Percentiles rank a stretch among this genome's conserved stretches.
Conservation (phyloP, 2,329 filamentous ascomycete species). For the Byssochlamys sp. region DNA sequence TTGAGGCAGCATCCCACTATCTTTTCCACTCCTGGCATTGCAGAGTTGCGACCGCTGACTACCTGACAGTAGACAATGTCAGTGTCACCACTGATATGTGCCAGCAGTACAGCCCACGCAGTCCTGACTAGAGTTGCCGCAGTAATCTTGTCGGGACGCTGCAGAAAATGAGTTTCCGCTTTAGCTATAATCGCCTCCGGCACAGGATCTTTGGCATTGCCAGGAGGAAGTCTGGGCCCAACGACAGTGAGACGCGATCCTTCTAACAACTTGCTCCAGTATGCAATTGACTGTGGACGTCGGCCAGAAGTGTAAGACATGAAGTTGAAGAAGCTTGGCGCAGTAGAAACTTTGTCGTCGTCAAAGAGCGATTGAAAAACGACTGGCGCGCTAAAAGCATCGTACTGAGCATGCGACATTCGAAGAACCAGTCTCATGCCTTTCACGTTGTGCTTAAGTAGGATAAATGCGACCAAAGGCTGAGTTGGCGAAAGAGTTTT, state of each 20-base stretch:
- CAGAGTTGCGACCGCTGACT: constrained; percentile 40
- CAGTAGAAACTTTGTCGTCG: background rate
- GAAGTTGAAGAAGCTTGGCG: background rate
- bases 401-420: background rate
- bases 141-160: constrained; percentile 9
- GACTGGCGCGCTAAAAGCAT: background rate
- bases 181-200: background rate
- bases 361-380: background rate
- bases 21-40: constrained; percentile 23
- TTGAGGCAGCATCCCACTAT: constrained; percentile 13
- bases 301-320: background rate
- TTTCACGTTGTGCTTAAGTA: background rate
- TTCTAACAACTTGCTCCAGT: background rate
- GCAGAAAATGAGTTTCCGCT: background rate
- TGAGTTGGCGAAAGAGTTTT: background rate
- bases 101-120: constrained; percentile 49
- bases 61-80: constrained; percentile 52
- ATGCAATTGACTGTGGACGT: background rate
- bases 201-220: background rate
- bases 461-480: background rate
- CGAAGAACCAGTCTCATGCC: background rate
- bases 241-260: background rate
- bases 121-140: constrained; percentile 43
- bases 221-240: background rate
- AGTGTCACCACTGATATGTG: constrained; percentile 38